These are phyloP conservation scores for Mortierella sp. DNA, from an alignment of 371 early-diverging fungal genomes.

Conservation along the genomic window DNA sequence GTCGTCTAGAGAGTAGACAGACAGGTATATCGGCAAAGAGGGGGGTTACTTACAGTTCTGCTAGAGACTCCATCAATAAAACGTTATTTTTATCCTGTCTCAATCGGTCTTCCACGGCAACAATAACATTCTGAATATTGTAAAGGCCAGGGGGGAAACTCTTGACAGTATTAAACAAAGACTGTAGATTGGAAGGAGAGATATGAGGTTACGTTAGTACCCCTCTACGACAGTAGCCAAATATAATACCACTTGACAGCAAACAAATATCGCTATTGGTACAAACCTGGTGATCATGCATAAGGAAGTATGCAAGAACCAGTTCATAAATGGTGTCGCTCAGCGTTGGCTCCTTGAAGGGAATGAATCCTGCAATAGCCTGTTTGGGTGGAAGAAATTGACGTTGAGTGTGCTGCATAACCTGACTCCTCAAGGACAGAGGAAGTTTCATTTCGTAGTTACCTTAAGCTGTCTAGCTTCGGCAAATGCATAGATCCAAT, in stretches of 20 bases:
- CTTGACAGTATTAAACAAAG: slow-evolving; percentile 69
- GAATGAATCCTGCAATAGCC: slow-evolving; percentile 82
- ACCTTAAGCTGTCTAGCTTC: slow-evolving; percentile 77
- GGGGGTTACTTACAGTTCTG: slow-evolving; percentile 72
- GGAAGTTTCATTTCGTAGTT: background rate
- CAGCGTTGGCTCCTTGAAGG: slow-evolving; percentile 80
- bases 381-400: slow-evolving; percentile 16
- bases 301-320: slow-evolving; percentile 76
- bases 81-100: slow-evolving; percentile 63
- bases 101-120: slow-evolving; percentile 78
- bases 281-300: slow-evolving; percentile 70
- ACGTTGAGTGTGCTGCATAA: background rate
- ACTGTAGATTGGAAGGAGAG: slow-evolving; percentile 29
- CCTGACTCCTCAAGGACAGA: background rate
- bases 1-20: background rate
- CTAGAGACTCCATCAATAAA: slow-evolving; percentile 74
- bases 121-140: slow-evolving; percentile 74
- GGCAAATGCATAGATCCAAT: slow-evolving; percentile 88
- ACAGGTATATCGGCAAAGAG: slow-evolving; percentile 2
- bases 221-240: background rate
- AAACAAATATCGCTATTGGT: background rate
- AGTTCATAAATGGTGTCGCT: slow-evolving; percentile 88
- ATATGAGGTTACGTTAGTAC: background rate
- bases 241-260: background rate
- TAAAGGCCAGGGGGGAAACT: slow-evolving; percentile 85